Evolutionary conservation across 129 eudicot species (phyloP).

Genomic region (Flaveria linearis): DNA sequence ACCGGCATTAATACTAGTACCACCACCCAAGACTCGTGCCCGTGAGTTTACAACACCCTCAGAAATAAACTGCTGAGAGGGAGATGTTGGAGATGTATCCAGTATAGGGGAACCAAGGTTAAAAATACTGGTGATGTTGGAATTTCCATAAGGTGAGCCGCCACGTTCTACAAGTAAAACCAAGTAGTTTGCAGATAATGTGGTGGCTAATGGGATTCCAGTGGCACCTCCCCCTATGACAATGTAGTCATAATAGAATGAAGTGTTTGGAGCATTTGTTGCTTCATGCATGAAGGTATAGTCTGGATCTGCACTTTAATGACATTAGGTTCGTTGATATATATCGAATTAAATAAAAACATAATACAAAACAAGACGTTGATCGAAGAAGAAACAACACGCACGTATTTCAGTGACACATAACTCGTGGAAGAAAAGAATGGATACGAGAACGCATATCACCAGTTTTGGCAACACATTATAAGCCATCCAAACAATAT

Average conservation of each 20-base stretch:
- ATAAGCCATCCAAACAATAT: neutral
- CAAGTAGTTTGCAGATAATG: neutral
- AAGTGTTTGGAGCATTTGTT: neutral
- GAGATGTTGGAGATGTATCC: conserved; percentile 7
- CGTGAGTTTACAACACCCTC: neutral
- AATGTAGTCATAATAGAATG: conserved; percentile 15
- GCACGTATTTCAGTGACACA: neutral
- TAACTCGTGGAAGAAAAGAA: neutral
- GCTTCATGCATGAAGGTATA: conserved; percentile 7
- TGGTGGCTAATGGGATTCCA: conserved; percentile 5
- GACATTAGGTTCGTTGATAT: neutral
- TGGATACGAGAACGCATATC: neutral
- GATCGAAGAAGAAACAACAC: neutral
- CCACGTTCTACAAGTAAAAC: conserved; percentile 34
- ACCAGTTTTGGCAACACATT: neutral
- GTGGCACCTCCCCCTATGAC: conserved; percentile 4
- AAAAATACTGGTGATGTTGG: neutral
- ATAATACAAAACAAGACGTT: neutral
- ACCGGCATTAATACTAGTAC: conserved; percentile 1
- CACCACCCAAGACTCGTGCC: conserved; percentile 3
- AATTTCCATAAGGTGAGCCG: conserved; percentile 39
- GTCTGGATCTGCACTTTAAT: neutral
- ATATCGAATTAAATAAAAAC: neutral
- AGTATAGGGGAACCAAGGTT: neutral
- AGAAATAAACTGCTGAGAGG: neutral